phyloP scores from a whole-genome alignment of 1,284 basidiomycete genomes.

The Malassezia dermatis region DNA sequence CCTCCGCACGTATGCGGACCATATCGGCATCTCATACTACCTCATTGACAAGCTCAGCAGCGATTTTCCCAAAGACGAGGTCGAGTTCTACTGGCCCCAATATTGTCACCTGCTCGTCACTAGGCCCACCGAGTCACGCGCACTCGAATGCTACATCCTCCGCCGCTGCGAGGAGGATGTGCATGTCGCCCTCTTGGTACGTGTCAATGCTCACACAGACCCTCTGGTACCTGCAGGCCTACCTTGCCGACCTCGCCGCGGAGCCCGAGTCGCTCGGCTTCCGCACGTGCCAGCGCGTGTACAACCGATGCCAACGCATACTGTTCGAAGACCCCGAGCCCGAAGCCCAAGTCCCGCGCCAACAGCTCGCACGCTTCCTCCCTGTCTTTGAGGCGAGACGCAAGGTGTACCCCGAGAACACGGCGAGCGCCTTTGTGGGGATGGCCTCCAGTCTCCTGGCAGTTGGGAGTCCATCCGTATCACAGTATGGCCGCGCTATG shows the following conservation, averaged over 20 bases:
- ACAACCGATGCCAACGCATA: constrained; percentile 89
- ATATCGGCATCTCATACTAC: constrained; percentile 46
- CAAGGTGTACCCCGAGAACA: constrained; percentile 30
- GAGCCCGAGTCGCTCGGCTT: constrained; percentile 66
- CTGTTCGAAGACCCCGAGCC: constrained; percentile 69
- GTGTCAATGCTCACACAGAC: constrained; percentile 19
- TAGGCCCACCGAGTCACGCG: constrained; percentile 34
- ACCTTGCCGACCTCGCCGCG: constrained; percentile 35
- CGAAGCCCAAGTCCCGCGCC: constrained; percentile 13
- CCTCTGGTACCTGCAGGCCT: constrained; percentile 45
- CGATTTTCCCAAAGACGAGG: constrained; percentile 28
- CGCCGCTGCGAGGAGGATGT: constrained; percentile 40
- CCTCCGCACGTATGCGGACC: constrained; percentile 41
- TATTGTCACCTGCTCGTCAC: constrained; percentile 43
- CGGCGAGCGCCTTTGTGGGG: constrained; percentile 66
- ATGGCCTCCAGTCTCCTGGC: constrained; percentile 72
- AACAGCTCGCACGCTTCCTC: constrained; percentile 1
- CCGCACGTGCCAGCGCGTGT: constrained; percentile 77
- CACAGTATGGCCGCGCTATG: constrained; percentile 64
- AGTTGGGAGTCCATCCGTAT: constrained; percentile 64
- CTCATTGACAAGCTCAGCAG: constrained; percentile 37
- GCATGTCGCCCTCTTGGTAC: constrained; percentile 37
- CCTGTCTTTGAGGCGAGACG: constrained; percentile 6
- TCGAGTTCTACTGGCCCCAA: constrained; percentile 48
- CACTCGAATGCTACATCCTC: constrained; percentile 41